Evolutionary conservation across 2,329 filamentous ascomycete species (phyloP), one percentile per base, ranked within the genome.

Genomic region (Ascochyta lentis): DNA sequence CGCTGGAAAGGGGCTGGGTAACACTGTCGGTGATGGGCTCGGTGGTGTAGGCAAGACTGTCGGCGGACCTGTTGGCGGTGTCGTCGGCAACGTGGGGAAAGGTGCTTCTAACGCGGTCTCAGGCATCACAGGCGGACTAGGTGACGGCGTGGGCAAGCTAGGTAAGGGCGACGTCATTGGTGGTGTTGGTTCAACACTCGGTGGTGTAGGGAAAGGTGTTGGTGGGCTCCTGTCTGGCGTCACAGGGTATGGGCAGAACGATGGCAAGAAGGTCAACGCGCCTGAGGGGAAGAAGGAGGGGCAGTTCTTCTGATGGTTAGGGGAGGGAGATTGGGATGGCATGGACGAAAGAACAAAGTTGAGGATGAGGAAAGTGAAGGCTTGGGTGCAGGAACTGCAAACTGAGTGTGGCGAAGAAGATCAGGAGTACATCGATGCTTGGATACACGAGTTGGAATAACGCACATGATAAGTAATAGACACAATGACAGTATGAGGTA

Each of bases 91-190:
- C 16, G 73, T 79, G 3, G 77, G 76, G 2, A 79, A 78, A 48
- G 72, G 78, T 3, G 73, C 76, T 4, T 73, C 73, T 3, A 73
- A 78, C 55, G 76, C 77, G 7, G 76, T 79, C 2, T 66, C 68
- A 5, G 76, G 77, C 2, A 69, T 78, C 23, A 77, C 76, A 2
- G 69, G 74, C 4, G 79, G 79, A 3, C 44, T 80, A 3, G 79
- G 78, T 4, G 76, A 78, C n/a, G 78, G 78, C 1, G 76, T 81
- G 5, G 75, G 74, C 3, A 79, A 79, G 59, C 48, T 81, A 1
- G 78, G 78, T 0, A 77, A 75, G 42, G 79, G 79, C 0, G 76
- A 81, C 63, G 64, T 80, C 2, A 66, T 80, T 23, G 79, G 79
- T 2, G 77, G 77, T 2, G 59, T 80, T 6, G 74, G 76, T 6